Base-by-base conservation (phyloP, 805 yeast genomes). In the Yarrowia sp. region DNA sequence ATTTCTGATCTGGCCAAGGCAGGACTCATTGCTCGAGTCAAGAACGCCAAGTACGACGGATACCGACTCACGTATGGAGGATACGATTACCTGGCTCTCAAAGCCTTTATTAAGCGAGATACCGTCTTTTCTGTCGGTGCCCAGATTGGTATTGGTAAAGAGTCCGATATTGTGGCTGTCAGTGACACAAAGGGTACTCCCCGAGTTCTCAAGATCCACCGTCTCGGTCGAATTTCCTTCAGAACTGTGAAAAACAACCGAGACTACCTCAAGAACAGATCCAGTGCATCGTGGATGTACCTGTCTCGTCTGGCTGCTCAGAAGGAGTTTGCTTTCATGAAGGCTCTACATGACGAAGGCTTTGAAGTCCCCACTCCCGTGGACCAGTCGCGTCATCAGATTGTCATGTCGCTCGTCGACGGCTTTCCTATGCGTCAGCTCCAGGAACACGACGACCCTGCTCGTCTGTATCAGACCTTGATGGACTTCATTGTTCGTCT, bases 1-100 rank as follows among this genome's bases (percentile, higher is more conserved):
- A 89, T 95, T 47, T 85, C 91, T 14, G 96, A 91, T 73, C 82
- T 95, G 70, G 98, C 98, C 33, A 94, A 94, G 77, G 79, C 92
- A 70, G 92, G 87, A 73, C 80, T 95, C 64, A 84, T 95, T 30
- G 83, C 94, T 1, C 83, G 88, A 70, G 82, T 92, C 69, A 84
- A 97, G 79, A 95, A 95, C 77, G 96, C 97, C 40, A 91, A 88
- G 73, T 94, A 95, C 77, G 99, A 95, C 76, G 99, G 99, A 13
- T 95, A 91, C 79, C 83, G 94, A 72, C 79, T 95, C 71, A 89
- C 97, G 0, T 93, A 89, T 76, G 86, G 85, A 58, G 99, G 99
- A 3, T 91, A 87, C 77, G 99, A 95, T 78, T 95, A 91, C 76
- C 82, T 95, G 71, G 98, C 98, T 0, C 82, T 95, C 71, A 92